Evolutionary conservation across 2,329 filamentous ascomycete species (phyloP), one percentile per base, ranked within the genome.

Genomic region (Ophiostoma sp.): DNA sequence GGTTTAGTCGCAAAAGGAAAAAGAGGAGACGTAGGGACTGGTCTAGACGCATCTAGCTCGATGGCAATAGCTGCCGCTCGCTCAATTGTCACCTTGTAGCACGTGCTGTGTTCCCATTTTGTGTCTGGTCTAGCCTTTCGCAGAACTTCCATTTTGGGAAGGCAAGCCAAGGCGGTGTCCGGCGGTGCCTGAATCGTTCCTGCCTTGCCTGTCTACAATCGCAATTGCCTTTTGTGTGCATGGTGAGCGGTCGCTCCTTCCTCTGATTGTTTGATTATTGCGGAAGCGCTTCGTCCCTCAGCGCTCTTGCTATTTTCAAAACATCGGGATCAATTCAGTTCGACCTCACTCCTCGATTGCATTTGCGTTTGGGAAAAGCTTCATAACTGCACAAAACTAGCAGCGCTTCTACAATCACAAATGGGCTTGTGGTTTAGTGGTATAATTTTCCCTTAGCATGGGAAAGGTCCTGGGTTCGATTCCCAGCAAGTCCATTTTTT

Each of bases 41-140:
- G 59, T 64, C 59, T 6, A 42, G 59, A 64, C 19, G 33, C 59
- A 39, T 63, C 59, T 63, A 39, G 59, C n/a, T 39, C 42, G 42
- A 19, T 48, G 25, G 25, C 55, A 19, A 15, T 33, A 55, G 55
- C 25, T 59, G 15, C 15, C 15, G 42, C 42, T 55, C 33, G 33
- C 59, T 15, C n/a, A 25, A 55, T 25, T 28, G 50, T 7, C 50
- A 12, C 22, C 12, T 12, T 55, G 28, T 7, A 70, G 36, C 50
- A 70, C 52, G 52, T 70, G 36, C 36, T 48, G 17, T 3, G 1
- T 48, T 71, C 42, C 69, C 39, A 39, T 71, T 63, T 64, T 39
- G 15, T 22, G 63, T 42, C 42, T 68, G 64, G 63, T 50, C 42
- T 50, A 11, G 42, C 11, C 11, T 28, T 15, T n/a, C 22, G n/a